A percentile compares a stretch with the other conserved stretches of the same genome.
Conservation (phyloP, 176 grass and related monocot genomes). For the Lolium multiflorum region DNA sequence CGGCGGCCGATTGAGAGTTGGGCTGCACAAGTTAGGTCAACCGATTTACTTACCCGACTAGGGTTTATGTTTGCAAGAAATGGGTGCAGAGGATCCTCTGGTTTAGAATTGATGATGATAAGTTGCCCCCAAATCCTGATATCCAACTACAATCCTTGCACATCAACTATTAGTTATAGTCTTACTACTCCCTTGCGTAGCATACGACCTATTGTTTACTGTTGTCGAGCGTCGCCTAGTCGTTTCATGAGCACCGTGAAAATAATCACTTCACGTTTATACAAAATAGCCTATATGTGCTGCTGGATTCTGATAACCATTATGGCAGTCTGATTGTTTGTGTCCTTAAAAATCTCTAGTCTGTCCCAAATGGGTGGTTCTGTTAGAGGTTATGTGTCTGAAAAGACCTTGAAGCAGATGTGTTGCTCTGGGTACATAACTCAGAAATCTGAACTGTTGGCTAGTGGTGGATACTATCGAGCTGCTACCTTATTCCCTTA, state of each 20-base stretch:
- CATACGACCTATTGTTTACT: not conserved
- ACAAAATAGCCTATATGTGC: not conserved
- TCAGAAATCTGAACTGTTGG: slow-evolving; percentile 43
- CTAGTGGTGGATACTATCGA: slow-evolving; percentile 27
- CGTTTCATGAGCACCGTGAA: not conserved
- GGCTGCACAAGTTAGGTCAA: not conserved
- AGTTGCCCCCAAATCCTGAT: not conserved
- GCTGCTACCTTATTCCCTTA: not conserved
- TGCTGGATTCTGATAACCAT: not conserved
- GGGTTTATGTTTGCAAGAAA: not conserved
- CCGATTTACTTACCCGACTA: not conserved
- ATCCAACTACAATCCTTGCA: not conserved
- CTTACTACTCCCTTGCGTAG: no score
- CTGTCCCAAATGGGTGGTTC: not conserved
- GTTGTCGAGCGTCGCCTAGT: not conserved
- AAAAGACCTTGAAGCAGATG: slow-evolving; percentile 49
- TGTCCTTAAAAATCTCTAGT: not conserved
- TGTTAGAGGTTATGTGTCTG: slow-evolving; percentile 30
- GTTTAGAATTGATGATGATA: not conserved
- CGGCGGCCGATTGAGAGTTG: not conserved
- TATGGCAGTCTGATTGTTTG: not conserved
- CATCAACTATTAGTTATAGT: not conserved
- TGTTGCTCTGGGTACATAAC: slow-evolving; percentile 39
- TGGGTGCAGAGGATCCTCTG: not conserved
- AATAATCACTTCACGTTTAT: not conserved